Evolutionary conservation across 2,329 filamentous ascomycete species (phyloP).

Genomic region (Neonectria sp.): DNA sequence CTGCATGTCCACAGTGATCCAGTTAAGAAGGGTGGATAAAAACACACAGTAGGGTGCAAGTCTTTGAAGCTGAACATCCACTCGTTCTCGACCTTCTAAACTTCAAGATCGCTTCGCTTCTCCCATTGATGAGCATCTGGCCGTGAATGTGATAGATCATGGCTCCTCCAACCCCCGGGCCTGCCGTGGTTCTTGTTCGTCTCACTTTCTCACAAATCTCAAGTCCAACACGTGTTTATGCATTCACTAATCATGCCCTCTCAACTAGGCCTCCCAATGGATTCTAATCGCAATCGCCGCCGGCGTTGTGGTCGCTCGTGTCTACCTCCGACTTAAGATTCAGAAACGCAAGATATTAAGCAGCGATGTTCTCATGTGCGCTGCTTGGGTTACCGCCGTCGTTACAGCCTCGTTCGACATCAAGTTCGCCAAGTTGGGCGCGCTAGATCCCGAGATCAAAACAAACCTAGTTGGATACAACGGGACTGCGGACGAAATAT

Average conservation of each 20-base stretch:
- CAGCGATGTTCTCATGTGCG: constrained; percentile 39
- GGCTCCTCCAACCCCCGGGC: neutral
- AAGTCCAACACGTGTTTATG: too few species aligned
- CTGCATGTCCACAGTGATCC: neutral
- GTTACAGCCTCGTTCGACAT: constrained; percentile 29
- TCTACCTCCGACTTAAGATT: constrained; percentile 35
- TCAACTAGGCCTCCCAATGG: constrained; percentile 25
- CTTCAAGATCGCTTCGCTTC: neutral
- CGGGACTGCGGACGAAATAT: neutral
- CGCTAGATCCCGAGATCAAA: constrained; percentile 33
- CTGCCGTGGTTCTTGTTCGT: neutral
- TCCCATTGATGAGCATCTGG: neutral
- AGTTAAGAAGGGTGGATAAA: neutral
- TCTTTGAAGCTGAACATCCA: neutral
- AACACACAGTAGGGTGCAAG: neutral
- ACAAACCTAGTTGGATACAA: constrained; percentile 23
- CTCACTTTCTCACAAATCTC: too few species aligned
- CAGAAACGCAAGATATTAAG: constrained; percentile 31
- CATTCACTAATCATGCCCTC: accelerated
- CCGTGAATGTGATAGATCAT: neutral
- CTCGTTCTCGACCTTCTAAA: neutral
- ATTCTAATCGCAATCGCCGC: constrained; percentile 28
- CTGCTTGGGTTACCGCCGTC: constrained; percentile 32
- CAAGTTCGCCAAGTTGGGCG: constrained; percentile 14
- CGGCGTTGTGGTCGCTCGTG: constrained; percentile 31